Percentiles rank a stretch among this genome's conserved stretches.
phyloP scores from a whole-genome alignment of 1,284 basidiomycete species.

The Crucibulum cyathiforme region DNA sequence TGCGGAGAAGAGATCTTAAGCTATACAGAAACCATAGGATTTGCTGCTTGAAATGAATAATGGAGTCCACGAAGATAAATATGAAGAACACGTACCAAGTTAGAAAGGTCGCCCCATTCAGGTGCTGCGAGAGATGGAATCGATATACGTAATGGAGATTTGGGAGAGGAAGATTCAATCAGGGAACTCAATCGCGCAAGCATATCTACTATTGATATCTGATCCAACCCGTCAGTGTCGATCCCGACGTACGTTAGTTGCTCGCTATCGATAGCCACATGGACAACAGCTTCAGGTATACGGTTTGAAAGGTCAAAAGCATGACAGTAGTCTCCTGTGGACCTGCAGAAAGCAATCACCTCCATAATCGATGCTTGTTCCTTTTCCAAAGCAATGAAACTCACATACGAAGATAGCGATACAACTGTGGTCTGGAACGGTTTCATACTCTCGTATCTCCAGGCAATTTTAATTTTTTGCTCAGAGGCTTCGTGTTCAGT shows the following conservation, averaged over 20 bases:
- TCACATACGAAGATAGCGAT: constrained; percentile 53
- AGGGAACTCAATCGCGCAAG: constrained; percentile 5
- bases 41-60: constrained; percentile 50
- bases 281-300: constrained; percentile 57
- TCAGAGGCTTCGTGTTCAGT: constrained; percentile 42
- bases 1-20: constrained; percentile 68
- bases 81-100: constrained; percentile 50
- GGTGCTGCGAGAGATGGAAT: constrained; percentile 76
- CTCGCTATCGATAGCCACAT: constrained; percentile 44
- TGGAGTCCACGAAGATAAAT: constrained; percentile 9
- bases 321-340: constrained; percentile 66
- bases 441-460: constrained; percentile 94
- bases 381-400: constrained; percentile 12
- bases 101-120: constrained; percentile 69
- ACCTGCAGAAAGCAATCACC: constrained; percentile 38
- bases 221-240: constrained; percentile 3
- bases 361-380: not conserved
- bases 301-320: constrained; percentile 75
- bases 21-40: constrained; percentile 73
- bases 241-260: constrained; percentile 45
- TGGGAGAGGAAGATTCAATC: constrained; percentile 17
- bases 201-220: constrained; percentile 11
- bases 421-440: constrained; percentile 87
- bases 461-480: constrained; percentile 85
- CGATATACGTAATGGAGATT: constrained; percentile 62